These are phyloP conservation scores for Meyerozyma guilliermondii DNA, from an alignment of 1,139 yeast genomes.

Conservation along the genomic window DNA sequence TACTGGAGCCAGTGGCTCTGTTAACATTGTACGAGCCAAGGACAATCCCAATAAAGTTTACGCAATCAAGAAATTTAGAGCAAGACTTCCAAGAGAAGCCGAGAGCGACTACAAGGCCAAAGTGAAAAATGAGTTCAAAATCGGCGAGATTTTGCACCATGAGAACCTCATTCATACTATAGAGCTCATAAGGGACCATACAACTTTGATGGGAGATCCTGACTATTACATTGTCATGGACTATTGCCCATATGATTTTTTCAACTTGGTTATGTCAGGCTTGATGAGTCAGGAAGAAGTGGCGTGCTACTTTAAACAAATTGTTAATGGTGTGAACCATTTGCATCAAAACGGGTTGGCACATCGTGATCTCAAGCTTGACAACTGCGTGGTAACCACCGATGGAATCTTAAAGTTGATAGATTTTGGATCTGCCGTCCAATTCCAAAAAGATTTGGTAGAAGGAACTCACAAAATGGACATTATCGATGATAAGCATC, in stretches of 20 bases:
- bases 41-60: slow-evolving; percentile 43
- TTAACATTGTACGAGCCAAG: slow-evolving; percentile 48
- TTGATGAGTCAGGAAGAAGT: slow-evolving; percentile 54
- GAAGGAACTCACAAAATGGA: slow-evolving; percentile 12
- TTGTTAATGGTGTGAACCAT: slow-evolving; percentile 54
- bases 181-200: slow-evolving; percentile 51
- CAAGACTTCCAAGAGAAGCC: slow-evolving; percentile 46
- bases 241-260: slow-evolving; percentile 69
- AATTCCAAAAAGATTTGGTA: slow-evolving; percentile 34
- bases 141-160: slow-evolving; percentile 58
- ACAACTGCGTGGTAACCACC: slow-evolving; percentile 65
- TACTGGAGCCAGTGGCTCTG: slow-evolving; percentile 77
- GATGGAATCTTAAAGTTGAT: slow-evolving; percentile 64
- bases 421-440: slow-evolving; percentile 76
- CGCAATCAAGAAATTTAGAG: slow-evolving; percentile 68
- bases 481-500: slow-evolving; percentile 17
- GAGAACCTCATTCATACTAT: slow-evolving; percentile 60
- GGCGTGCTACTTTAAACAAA: slow-evolving; percentile 65
- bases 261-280: slow-evolving; percentile 73
- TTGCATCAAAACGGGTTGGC: slow-evolving; percentile 67
- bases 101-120: slow-evolving; percentile 54
- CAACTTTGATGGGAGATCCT: slow-evolving; percentile 21
- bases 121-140: slow-evolving; percentile 61
- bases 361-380: slow-evolving; percentile 72
- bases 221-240: slow-evolving; percentile 68